These are phyloP conservation scores for Cercospora beticola DNA, from an alignment of 2,329 filamentous ascomycete species.

Conservation along the genomic window DNA sequence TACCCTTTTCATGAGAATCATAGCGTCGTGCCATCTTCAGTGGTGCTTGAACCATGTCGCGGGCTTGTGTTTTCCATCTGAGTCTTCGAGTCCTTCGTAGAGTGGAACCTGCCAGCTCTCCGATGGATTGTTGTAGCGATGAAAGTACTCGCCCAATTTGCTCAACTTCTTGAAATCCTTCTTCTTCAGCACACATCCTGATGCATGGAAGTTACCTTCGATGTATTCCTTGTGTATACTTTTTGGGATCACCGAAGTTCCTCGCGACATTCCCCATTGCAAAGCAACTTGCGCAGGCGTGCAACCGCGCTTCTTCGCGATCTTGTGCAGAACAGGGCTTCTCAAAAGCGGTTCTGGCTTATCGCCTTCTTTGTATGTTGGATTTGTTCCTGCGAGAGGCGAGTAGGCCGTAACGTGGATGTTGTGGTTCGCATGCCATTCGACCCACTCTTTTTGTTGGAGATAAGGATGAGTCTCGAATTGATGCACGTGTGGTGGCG, in stretches of 20 bases:
- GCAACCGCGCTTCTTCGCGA: slow-evolving; percentile 62
- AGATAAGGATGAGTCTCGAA: slow-evolving; percentile 37
- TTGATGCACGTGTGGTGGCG: slow-evolving; percentile 33
- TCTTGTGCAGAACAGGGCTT: slow-evolving; percentile 62
- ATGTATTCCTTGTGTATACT: slow-evolving; percentile 44
- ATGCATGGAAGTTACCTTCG: slow-evolving; percentile 36
- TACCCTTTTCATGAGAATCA: background rate
- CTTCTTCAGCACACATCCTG: slow-evolving; percentile 39
- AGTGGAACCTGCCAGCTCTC: slow-evolving; percentile 40
- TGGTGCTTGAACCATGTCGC: slow-evolving; percentile 17
- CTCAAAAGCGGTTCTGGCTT: slow-evolving; percentile 44
- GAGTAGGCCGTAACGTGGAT: slow-evolving; percentile 35
- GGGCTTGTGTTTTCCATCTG: slow-evolving; percentile 28
- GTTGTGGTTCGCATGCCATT: slow-evolving; percentile 27
- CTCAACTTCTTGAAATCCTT: slow-evolving; percentile 43
- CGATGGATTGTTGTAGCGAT: slow-evolving; percentile 30
- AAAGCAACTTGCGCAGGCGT: slow-evolving; percentile 58
- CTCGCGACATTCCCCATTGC: slow-evolving; percentile 56
- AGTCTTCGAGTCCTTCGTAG: slow-evolving; percentile 45
- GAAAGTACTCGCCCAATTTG: slow-evolving; percentile 33
- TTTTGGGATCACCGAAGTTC: slow-evolving; percentile 54
- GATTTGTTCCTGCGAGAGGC: slow-evolving; percentile 38
- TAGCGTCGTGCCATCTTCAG: background rate
- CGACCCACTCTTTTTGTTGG: slow-evolving; percentile 29
- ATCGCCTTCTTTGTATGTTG: slow-evolving; percentile 42